Evolutionary conservation across 495 filamentous ascomycete species (phyloP).

Genomic region (Neurospora cerealis): DNA sequence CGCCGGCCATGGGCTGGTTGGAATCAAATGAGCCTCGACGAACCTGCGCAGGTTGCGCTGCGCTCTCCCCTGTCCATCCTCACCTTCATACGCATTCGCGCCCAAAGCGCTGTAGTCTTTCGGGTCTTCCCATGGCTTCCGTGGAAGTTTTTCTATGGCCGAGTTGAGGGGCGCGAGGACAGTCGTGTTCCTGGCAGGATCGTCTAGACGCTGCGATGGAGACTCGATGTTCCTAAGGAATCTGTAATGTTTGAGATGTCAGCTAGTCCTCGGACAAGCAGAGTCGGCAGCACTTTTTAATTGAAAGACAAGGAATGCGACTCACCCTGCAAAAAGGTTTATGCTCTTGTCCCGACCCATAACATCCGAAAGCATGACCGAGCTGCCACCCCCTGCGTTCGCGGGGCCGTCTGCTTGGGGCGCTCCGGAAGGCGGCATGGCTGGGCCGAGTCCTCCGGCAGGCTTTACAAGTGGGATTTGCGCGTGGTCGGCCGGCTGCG

Average conservation of each 20-base stretch:
- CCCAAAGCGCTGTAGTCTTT: conserved; percentile 68
- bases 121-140: conserved; percentile 92
- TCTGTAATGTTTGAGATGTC: conserved; percentile 1
- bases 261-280: not conserved
- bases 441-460: conserved; percentile 22
- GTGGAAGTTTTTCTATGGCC: conserved; percentile 64
- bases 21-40: conserved; percentile 78
- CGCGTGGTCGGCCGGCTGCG: conserved; percentile 5
- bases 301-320: not conserved
- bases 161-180: conserved; percentile 83
- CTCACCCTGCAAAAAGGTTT: conserved; percentile 68
- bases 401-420: conserved; percentile 31
- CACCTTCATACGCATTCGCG: conserved; percentile 69
- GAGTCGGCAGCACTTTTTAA: not conserved
- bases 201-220: conserved; percentile 60
- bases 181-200: conserved; percentile 64
- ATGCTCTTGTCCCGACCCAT: conserved; percentile 72
- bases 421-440: conserved; percentile 20
- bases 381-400: conserved; percentile 15
- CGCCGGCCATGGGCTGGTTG: conserved; percentile 68
- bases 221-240: conserved; percentile 73
- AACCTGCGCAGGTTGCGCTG: conserved; percentile 70
- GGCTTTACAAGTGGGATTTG: conserved; percentile 30
- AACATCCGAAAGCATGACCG: conserved; percentile 68
- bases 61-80: conserved; percentile 69